Evolutionary conservation across 345 rosid species (phyloP).

Genomic region (Tarenaya hassleriana): DNA sequence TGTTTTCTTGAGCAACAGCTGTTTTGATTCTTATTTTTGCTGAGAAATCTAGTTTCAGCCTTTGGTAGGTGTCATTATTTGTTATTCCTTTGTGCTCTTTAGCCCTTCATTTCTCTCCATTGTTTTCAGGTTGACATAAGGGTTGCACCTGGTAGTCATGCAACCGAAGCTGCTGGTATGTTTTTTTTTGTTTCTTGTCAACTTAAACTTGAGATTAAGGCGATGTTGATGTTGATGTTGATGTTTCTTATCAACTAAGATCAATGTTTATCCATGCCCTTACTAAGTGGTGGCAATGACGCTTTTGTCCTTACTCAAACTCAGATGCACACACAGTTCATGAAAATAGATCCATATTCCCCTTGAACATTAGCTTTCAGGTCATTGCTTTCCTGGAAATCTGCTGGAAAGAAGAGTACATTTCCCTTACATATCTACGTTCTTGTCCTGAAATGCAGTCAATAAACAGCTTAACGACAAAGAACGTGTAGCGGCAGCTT

Average conservation of each 20-base stretch:
- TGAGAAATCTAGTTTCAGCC: too few relatives aligned
- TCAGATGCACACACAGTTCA: too few relatives aligned
- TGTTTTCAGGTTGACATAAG: slow-evolving; percentile 69
- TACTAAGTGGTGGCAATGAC: too few relatives aligned
- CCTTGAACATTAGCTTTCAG: not conserved
- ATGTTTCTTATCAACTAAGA: too few relatives aligned
- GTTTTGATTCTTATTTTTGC: too few relatives aligned
- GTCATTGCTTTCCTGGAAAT: not conserved
- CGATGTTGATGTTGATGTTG: too few relatives aligned
- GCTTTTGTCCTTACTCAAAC: too few relatives aligned
- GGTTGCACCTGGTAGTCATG: slow-evolving; percentile 94
- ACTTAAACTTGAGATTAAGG: too few relatives aligned
- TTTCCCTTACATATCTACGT: not conserved
- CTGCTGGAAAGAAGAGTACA: not conserved
- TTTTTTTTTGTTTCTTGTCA: too few relatives aligned
- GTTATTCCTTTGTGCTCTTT: not conserved
- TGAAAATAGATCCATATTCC: not conserved
- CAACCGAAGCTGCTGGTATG: slow-evolving; percentile 84
- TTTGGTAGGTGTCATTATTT: not conserved
- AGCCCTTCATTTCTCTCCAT: not conserved
- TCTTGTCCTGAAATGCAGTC: slow-evolving; percentile 41
- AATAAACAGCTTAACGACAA: slow-evolving; percentile 90
- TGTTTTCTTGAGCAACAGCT: not conserved
- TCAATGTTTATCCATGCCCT: too few relatives aligned
- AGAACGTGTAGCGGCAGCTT: slow-evolving; percentile 89